Base-by-base conservation (phyloP, 331 rosid species). In the Malus hybrid region DNA sequence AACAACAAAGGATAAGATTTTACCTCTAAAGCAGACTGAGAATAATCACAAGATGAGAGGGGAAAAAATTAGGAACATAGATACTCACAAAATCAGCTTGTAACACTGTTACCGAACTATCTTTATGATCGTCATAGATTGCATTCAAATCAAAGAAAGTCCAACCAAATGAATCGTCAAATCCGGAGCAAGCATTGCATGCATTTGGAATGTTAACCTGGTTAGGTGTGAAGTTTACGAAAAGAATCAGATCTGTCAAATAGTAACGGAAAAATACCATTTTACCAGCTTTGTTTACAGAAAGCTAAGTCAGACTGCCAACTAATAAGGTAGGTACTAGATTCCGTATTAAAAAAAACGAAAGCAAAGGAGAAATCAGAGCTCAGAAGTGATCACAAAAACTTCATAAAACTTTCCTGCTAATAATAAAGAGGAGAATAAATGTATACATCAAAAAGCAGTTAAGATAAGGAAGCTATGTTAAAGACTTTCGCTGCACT, bases 21-120 rank as follows among this genome's bases (percentile, higher is more conserved):
- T 22, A 54, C 6, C 7, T 65, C 55, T 28, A 10, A 24, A 29
- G 34, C 68, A 52, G 14, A 56, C 31, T 66, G 39, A 44, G 16
- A 20, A 64, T 46, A 48, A 33, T 15, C 10, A 32, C 13, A 29
- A 61, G 39, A 71, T 18, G 77, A 48, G 77, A 32, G 57, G 57
- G 20, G n/a, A n/a, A 11, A 22, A 10, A 5, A 32, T 12, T 34
- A 27, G 44, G 67, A 54, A 11, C 14, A 52, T 18, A 11, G 31
- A 67, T 68, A 77, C 92, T 86, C 76, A 88, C 92, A 73, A 82
- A 88, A 77, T 86, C 90, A 70, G 90, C 90, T 75, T 80, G 90
- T 60, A 88, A n/a, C 64, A 88, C 88, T 46, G 88, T 86, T 48
- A 62, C 80, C 12, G 80, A 20, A 70, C 76, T 72, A 7, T 73